Evolutionary conservation across 2,329 filamentous ascomycete genomes (phyloP), one percentile per base, ranked within the genome.

Genomic region (Didymella glomerata): DNA sequence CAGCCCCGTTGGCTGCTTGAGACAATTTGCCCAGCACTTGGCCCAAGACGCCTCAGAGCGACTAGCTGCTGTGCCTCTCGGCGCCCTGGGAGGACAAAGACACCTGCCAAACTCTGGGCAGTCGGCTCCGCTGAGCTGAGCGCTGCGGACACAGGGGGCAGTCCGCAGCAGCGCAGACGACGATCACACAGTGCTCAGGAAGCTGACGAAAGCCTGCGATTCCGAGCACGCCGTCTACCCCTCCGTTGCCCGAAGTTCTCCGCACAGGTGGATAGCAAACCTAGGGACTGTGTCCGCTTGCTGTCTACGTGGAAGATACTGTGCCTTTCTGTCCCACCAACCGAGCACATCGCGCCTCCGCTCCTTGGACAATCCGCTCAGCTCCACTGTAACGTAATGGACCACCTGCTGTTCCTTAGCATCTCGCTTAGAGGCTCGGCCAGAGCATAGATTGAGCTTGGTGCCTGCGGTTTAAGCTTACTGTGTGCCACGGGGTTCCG

Each of bases 391-490:
- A 68, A 72, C 71, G 67, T 70, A 71, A 73, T 71, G 61, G 49
- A 56, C 58, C 53, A 54, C 44, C 38, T 63, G 30, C 50, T 48
- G 55, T 61, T 62, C 58, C 56, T 67, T 64, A 70, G 68, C 64
- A 61, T 57, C 60, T 67, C 60, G 64, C 64, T 65, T 64, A 61
- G 57, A 45, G 14, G 51, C 66, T 69, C 60, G 66, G 67, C 65
- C 61, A 57, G 32, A 53, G 57, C 38, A 65, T 67, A 48, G 52
- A 66, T 70, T 68, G 71, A 70, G 70, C 71, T 68, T 70, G 69
- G 68, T 70, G 66, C 57, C 57, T 64, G 60, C 64, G 52, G 41
- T 68, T 74, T 73, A 74, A 76, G 72, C 72, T 76, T 76, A 76
- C 72, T 65, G 56, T 59, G 66, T 70, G 57, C 65, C 67, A 68